Conservation (phyloP, 441 rosid genomes). For the Jatropha podagrica region DNA sequence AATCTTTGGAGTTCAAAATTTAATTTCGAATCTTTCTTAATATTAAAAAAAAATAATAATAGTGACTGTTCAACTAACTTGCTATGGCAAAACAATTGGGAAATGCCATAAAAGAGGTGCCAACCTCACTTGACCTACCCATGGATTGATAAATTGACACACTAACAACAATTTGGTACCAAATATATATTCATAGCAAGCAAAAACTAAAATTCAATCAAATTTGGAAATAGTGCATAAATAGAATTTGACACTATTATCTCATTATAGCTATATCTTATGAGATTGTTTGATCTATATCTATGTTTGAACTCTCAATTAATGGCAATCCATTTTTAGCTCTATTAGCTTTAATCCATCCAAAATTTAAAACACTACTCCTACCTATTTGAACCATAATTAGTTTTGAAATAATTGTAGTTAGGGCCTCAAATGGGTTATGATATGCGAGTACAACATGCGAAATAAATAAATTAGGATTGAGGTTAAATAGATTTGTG, state of each 20-base stretch:
- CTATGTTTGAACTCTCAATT: not conserved
- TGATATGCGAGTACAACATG: too few species aligned
- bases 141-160: slow-evolving; percentile 7
- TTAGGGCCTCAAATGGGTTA: too few species aligned
- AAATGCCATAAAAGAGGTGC: not conserved
- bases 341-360: not conserved
- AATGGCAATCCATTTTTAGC: not conserved
- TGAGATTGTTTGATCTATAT: too few species aligned
- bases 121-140: not conserved
- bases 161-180: slow-evolving; percentile 14
- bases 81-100: not conserved
- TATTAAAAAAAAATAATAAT: not conserved
- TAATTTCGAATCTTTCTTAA: too few species aligned
- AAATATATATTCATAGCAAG: not conserved
- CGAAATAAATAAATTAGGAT: too few species aligned
- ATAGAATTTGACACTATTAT: not conserved
- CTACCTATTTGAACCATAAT: not conserved
- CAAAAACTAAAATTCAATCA: not conserved
- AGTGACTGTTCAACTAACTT: slow-evolving; percentile 8
- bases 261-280: not conserved
- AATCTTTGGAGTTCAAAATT: too few species aligned
- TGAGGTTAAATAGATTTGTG: too few species aligned
- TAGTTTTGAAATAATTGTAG: too few species aligned
- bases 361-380: not conserved
- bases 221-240: not conserved